phyloP scores from a whole-genome alignment of 331 rosid species.

The Erythrophleum ivorense region DNA sequence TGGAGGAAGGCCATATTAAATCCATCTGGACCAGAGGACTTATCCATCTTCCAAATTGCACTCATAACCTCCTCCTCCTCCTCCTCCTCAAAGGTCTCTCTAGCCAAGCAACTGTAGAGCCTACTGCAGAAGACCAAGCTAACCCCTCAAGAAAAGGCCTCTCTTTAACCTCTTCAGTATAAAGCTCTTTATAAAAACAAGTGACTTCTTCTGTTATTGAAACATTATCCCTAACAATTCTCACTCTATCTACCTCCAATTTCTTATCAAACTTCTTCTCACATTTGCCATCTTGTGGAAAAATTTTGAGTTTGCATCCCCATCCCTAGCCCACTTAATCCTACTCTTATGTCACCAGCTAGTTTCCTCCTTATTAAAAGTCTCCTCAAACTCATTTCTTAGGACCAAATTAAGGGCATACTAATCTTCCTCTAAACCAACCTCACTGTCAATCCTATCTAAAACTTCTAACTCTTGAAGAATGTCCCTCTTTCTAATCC shows the following conservation, averaged over 20 bases:
- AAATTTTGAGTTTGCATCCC: too few species aligned
- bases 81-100: background rate
- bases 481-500: background rate
- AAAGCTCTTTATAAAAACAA: background rate
- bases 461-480: background rate
- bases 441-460: background rate
- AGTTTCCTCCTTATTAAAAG: too few species aligned
- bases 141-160: background rate
- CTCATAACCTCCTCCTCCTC: background rate
- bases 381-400: too few species aligned
- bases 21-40: background rate
- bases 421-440: background rate
- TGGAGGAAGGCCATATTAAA: background rate
- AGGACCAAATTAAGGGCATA: too few species aligned
- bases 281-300: too few species aligned
- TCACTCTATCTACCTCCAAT: background rate
- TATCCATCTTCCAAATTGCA: background rate
- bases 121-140: background rate
- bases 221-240: background rate
- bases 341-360: too few species aligned
- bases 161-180: background rate
- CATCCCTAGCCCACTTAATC: background rate
- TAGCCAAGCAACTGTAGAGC: background rate
- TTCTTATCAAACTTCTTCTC: background rate
- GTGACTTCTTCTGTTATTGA: background rate